Percentiles rank a stretch among this genome's conserved stretches.
phyloP scores from a whole-genome alignment of 2,329 filamentous ascomycete genomes.

The Meredithiella fracta region DNA sequence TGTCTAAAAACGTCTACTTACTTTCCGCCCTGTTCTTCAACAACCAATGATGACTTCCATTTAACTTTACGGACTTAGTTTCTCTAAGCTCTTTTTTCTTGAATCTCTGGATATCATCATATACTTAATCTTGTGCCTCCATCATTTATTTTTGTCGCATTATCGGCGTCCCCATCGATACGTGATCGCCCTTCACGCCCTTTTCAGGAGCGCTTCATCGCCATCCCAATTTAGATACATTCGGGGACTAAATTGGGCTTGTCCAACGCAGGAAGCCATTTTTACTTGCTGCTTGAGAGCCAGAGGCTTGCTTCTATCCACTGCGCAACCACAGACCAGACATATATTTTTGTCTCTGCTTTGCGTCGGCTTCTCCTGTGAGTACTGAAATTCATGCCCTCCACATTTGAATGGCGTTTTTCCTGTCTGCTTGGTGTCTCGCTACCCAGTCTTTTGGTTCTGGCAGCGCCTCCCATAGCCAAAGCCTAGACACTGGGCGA shows the following conservation, averaged over 20 bases:
- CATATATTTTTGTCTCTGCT: not conserved
- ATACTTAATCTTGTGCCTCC: not conserved
- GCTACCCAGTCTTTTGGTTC: not conserved
- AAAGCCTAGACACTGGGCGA: not conserved
- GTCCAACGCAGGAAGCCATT: not conserved
- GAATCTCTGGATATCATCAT: not conserved
- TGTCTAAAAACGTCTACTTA: not conserved
- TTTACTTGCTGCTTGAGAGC: too few species aligned
- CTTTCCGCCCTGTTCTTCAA: conserved; percentile 1
- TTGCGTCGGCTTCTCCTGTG: not conserved
- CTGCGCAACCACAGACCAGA: not conserved
- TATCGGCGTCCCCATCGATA: too few species aligned
- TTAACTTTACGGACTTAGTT: not conserved
- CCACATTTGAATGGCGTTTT: not conserved
- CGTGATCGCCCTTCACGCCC: too few species aligned
- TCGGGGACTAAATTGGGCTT: not conserved
- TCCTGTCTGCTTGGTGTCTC: too few species aligned
- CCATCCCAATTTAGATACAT: too few species aligned
- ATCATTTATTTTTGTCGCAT: not conserved
- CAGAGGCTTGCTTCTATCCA: not conserved
- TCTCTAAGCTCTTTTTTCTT: not conserved
- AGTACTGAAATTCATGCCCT: not conserved
- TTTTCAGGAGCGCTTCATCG: not conserved
- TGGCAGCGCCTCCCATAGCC: not conserved
- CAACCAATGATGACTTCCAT: not conserved